Evolutionary conservation across 148 eudicot species (phyloP), one percentile per base, ranked within the genome.

Genomic region (Chenopodium album): DNA sequence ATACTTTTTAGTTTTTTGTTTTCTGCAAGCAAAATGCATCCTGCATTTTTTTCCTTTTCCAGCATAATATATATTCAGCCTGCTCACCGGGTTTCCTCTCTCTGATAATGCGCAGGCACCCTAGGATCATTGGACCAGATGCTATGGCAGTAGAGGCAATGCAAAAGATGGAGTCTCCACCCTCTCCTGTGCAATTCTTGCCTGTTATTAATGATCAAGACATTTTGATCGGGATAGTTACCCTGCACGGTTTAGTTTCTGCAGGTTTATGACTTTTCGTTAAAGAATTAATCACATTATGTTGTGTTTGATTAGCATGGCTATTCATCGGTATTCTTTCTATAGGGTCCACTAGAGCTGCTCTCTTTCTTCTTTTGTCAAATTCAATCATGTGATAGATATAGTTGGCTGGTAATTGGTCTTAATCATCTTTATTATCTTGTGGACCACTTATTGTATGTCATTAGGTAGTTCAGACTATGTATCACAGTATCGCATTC

Each of bases 101-200:
- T 56, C 44, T 46, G 37, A 31, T 80, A n/a, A 75, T 23, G 22
- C 4, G 8, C 90, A 96, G 98, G 92, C 88, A 83, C 28, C 99
- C 99, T 1, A 91, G 99, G 87, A 92, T 90, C 56, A 92, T 96
- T 46, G 88, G 88, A 50, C 95, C 97, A 3, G 92, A 91, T 37
- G 91, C 94, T 74, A 96, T 96, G 99, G 99, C 98, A 20, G 99
- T 90, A 29, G 95, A 91, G 73, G 99, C 99, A 73, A 96, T 96
- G 98, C 86, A 90, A 87, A 94, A 86, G 89, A 96, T 96, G 98
- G 99, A 96, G 75, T 84, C 97, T 66, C 97, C 98, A 3, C 99
- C 99, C 59, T 96, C 99, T 16, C 97, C 99, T 1, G 98, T 95
- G 68, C 97, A 96, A 82, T 96, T 96, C 87, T 85, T 96, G 86